Percentiles rank a stretch among this genome's conserved stretches.
phyloP scores from a whole-genome alignment of 2,329 filamentous ascomycete species.

The Beauveria rudraprayagi region DNA sequence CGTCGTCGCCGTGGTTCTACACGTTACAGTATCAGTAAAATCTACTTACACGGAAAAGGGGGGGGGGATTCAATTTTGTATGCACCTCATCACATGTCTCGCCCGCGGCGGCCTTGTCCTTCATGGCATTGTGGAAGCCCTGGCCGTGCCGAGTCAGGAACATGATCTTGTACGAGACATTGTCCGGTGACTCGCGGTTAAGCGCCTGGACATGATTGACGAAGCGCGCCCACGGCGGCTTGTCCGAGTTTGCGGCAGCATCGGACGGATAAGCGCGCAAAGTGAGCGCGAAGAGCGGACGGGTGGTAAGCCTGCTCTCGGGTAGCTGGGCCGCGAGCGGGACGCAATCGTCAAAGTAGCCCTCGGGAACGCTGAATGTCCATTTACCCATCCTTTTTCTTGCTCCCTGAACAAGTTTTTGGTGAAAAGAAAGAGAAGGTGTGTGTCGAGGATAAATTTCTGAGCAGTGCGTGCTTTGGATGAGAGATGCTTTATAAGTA shows the following conservation, averaged over 20 bases:
- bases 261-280: conserved; percentile 40
- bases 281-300: conserved; percentile 46
- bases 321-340: conserved; percentile 20
- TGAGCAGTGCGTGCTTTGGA: too few species aligned
- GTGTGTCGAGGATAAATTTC: too few species aligned
- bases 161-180: conserved; percentile 45
- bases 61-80: too few species aligned
- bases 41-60: too few species aligned
- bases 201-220: conserved; percentile 37
- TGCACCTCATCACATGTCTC: conserved; percentile 45
- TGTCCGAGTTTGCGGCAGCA: conserved; percentile 11
- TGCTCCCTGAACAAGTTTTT: too few species aligned
- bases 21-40: too few species aligned
- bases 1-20: conserved; percentile 31
- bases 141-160: conserved; percentile 50
- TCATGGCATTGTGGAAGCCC: conserved; percentile 37
- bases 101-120: conserved; percentile 48
- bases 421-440: too few species aligned
- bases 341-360: conserved; percentile 37
- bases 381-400: conserved; percentile 24
- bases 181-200: conserved; percentile 32
- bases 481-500: too few species aligned
- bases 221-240: conserved; percentile 47
- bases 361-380: conserved; percentile 14
- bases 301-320: conserved; percentile 28